Evolutionary conservation across 1,284 basidiomycete genomes (phyloP).

Genomic region (Polyporus tsugae): DNA sequence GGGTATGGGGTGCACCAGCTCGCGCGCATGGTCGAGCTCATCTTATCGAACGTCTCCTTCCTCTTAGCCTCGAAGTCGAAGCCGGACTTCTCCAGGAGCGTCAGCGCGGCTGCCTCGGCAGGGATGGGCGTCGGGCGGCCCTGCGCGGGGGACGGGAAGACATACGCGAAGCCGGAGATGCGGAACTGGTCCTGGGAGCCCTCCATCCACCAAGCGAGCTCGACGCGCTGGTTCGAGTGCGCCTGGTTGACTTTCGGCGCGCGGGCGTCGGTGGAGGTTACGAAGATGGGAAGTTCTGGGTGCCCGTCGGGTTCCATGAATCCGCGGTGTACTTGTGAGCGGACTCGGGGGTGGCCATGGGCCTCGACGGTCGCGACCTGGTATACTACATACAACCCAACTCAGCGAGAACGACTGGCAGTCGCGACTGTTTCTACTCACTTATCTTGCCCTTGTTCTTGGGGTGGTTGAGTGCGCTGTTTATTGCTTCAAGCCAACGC

Average conservation of each 20-base stretch:
- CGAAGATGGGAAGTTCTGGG: constrained; percentile 59
- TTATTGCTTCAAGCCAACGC: constrained; percentile 60
- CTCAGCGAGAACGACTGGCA: not conserved
- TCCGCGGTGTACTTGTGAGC: constrained; percentile 64
- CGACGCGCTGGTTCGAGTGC: constrained; percentile 50
- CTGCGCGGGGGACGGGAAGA: constrained; percentile 49
- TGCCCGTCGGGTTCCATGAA: constrained; percentile 55
- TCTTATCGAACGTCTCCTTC: constrained; percentile 55
- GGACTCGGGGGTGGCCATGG: constrained; percentile 57
- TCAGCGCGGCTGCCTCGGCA: constrained; percentile 42
- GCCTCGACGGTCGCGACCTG: constrained; percentile 68
- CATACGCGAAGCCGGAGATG: constrained; percentile 54
- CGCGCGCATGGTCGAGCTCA: constrained; percentile 68
- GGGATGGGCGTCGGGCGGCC: constrained; percentile 26
- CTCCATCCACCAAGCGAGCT: constrained; percentile 68
- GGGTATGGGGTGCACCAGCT: constrained; percentile 64
- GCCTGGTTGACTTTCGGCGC: constrained; percentile 67
- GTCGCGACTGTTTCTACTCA: constrained; percentile 6
- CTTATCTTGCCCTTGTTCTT: constrained; percentile 48
- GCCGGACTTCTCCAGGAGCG: constrained; percentile 47
- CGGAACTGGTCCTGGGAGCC: constrained; percentile 67
- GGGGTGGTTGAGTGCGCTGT: constrained; percentile 49
- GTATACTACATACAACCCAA: constrained; percentile 49
- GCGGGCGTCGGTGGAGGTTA: constrained; percentile 58
- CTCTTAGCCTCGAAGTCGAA: constrained; percentile 73